Conservation (phyloP, 768 basidiomycete genomes). For the Tricholomella constricta region DNA sequence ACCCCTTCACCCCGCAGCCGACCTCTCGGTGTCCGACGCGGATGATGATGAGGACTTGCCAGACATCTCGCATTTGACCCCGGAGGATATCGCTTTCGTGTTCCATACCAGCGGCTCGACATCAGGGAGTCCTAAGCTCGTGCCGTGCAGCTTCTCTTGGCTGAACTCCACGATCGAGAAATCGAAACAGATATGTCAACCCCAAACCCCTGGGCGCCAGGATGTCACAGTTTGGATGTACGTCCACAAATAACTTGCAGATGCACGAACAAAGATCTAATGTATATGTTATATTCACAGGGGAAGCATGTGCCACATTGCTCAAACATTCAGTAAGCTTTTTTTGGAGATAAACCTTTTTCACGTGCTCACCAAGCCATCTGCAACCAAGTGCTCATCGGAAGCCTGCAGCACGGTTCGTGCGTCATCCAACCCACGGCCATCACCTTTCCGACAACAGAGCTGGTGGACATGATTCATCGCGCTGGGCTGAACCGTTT, state of each 20-base stretch:
- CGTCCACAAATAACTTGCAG: slow-evolving; percentile 16
- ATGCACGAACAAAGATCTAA: too few species aligned
- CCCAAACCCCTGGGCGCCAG: slow-evolving; percentile 52
- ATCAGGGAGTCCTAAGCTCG: slow-evolving; percentile 78
- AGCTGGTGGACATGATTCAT: slow-evolving; percentile 69
- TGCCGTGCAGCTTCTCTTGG: slow-evolving; percentile 72
- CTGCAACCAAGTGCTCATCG: slow-evolving; percentile 80
- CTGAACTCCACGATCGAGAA: slow-evolving; percentile 60
- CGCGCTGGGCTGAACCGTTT: slow-evolving; percentile 70
- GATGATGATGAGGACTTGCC: slow-evolving; percentile 40
- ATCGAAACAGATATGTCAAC: slow-evolving; percentile 45
- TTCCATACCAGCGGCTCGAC: slow-evolving; percentile 86
- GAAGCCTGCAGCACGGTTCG: slow-evolving; percentile 67
- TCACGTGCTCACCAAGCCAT: too few species aligned
- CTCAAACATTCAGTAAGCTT: slow-evolving; percentile 67
- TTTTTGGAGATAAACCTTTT: too few species aligned
- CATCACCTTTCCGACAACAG: slow-evolving; percentile 64
- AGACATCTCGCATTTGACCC: slow-evolving; percentile 31
- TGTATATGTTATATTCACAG: too few species aligned
- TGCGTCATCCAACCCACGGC: slow-evolving; percentile 71
- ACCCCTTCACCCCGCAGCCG: slow-evolving; percentile 47
- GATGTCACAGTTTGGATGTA: slow-evolving; percentile 78
- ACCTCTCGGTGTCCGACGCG: slow-evolving; percentile 29
- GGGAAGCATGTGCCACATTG: slow-evolving; percentile 86
- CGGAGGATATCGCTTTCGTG: slow-evolving; percentile 60